These are phyloP conservation scores for Rhododendron kiyosumense DNA, from an alignment of 148 eudicot genomes.

Conservation along the genomic window DNA sequence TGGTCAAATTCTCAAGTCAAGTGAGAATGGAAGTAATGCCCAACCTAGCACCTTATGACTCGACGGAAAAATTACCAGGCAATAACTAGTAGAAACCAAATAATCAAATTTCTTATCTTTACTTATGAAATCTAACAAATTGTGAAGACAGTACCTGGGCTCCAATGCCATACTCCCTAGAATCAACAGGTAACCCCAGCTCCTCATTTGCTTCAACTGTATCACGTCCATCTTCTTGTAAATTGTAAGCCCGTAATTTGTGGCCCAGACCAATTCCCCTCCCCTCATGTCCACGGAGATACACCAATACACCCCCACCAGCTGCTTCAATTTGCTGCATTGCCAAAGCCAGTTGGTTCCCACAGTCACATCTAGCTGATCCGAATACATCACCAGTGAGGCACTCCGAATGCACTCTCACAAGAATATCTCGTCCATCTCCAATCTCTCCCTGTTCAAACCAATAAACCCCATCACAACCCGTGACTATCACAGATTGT, in stretches of 20 bases:
- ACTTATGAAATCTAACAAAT: not conserved
- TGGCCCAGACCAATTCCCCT: conserved; percentile 72
- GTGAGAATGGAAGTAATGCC: too few relatives aligned
- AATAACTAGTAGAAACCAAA: not conserved
- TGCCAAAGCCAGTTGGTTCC: conserved; percentile 53
- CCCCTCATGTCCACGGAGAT: conserved; percentile 75
- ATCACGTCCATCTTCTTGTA: conserved; percentile 65
- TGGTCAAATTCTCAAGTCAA: too few relatives aligned
- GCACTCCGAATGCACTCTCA: conserved; percentile 78
- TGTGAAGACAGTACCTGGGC: conserved; percentile 47
- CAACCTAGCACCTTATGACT: not conserved
- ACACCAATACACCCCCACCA: conserved; percentile 56
- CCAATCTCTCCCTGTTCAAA: conserved; percentile 74
- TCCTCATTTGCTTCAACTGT: conserved; percentile 72
- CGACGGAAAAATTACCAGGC: not conserved
- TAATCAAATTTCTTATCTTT: not conserved
- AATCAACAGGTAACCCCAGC: conserved; percentile 67
- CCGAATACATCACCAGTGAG: conserved; percentile 65
- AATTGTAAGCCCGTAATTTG: conserved; percentile 60
- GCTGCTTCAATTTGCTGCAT: conserved; percentile 69
- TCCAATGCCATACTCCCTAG: conserved; percentile 67
- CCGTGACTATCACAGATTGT: not conserved
- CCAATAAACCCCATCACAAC: not conserved
- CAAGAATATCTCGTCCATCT: conserved; percentile 74
- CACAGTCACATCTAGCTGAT: conserved; percentile 71